Conservation (phyloP, 2,329 filamentous ascomycete species). For the Sordariomycetes sp. region DNA sequence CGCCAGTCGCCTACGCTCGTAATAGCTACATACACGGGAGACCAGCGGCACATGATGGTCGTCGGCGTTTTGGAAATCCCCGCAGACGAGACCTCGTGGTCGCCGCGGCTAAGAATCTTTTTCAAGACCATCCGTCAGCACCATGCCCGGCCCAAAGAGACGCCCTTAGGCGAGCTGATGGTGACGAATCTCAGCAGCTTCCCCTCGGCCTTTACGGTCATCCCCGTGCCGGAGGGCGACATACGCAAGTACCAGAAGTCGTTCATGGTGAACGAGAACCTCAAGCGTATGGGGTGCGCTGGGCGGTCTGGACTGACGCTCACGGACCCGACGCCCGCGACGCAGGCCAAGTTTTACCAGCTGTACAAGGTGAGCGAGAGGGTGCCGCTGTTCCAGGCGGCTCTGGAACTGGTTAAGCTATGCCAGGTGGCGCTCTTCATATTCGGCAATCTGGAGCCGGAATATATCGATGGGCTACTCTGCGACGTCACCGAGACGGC, state of each 20-base stretch:
- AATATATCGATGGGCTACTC: constrained; percentile 82
- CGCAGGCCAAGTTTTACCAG: constrained; percentile 82
- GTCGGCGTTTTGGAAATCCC: constrained; percentile 75
- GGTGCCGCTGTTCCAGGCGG: constrained; percentile 63
- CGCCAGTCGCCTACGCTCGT: constrained; percentile 80
- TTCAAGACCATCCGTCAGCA: constrained; percentile 77
- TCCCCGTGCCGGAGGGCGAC: constrained; percentile 78
- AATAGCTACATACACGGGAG: constrained; percentile 87
- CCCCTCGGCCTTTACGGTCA: constrained; percentile 84
- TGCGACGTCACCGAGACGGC: constrained; percentile 89
- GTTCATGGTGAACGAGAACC: constrained; percentile 87
- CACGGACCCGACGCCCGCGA: constrained; percentile 63
- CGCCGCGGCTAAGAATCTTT: constrained; percentile 64
- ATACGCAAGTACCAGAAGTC: constrained; percentile 64
- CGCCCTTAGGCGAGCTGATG: constrained; percentile 73
- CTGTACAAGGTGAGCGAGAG: constrained; percentile 80
- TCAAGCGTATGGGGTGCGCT: constrained; percentile 86
- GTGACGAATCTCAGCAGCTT: constrained; percentile 89
- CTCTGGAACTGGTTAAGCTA: constrained; percentile 78
- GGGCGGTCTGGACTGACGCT: constrained; percentile 78
- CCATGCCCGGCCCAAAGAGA: constrained; percentile 74
- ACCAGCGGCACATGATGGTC: constrained; percentile 62
- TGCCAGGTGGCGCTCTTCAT: constrained; percentile 82
- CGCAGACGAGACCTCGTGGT: constrained; percentile 68
- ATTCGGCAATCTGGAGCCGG: constrained; percentile 75